Evolutionary conservation across 2,329 filamentous ascomycete genomes (phyloP).

Genomic region (Lecanicillium sp.): DNA sequence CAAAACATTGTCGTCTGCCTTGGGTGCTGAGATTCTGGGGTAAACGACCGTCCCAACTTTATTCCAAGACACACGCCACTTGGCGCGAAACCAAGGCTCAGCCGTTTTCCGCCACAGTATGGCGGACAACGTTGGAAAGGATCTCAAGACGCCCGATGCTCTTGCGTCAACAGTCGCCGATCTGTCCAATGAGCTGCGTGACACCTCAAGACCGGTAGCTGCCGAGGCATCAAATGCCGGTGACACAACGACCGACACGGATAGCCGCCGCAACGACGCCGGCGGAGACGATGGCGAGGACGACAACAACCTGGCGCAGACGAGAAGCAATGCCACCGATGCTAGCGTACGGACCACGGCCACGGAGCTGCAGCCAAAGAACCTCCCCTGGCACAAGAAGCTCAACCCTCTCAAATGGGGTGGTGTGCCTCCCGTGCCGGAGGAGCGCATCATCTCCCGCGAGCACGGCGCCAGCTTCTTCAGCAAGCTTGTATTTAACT

Average conservation of each 20-base stretch:
- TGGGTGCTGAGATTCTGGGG: no score
- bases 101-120: not conserved
- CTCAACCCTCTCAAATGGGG: slow-evolving; percentile 57
- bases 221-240: no score
- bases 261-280: slow-evolving; percentile 10
- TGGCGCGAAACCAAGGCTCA: no score
- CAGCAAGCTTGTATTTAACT: slow-evolving; percentile 74
- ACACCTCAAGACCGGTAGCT: no score
- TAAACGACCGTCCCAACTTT: no score
- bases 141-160: slow-evolving; percentile 3
- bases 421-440: slow-evolving; percentile 44
- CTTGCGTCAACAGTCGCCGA: slow-evolving; percentile 1
- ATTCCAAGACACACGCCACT: no score
- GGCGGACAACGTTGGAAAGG: slow-evolving; percentile 1
- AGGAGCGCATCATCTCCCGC: slow-evolving; percentile 45
- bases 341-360: slow-evolving; percentile 38
- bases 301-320: slow-evolving; percentile 17
- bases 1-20: no score
- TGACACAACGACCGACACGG: no score
- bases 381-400: slow-evolving; percentile 57
- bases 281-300: slow-evolving; percentile 11
- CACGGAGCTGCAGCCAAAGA: slow-evolving; percentile 21
- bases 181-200: not conserved
- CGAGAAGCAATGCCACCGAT: slow-evolving; percentile 47
- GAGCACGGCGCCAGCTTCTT: slow-evolving; percentile 70